Base-by-base conservation (phyloP, 1,139 yeast species). In the Yamadazyma diddensiae region DNA sequence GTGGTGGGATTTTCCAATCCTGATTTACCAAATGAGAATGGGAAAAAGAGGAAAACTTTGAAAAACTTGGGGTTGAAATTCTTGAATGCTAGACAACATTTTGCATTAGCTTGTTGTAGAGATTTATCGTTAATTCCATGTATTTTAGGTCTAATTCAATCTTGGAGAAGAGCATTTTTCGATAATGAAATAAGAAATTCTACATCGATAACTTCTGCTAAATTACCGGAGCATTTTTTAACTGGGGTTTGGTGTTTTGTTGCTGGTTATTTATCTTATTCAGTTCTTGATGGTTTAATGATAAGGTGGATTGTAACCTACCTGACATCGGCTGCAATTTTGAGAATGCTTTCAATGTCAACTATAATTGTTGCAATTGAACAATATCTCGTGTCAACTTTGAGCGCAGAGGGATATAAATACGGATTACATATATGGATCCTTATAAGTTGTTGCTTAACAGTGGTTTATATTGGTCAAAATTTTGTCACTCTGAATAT, bases 301-400 rank as follows among this genome's bases (percentile, higher is more conserved):
- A 83, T 87, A 15, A 68, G 98, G 28, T 92, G 97, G 94, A 85
- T 90, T 24, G 94, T 90, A 24, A 86, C 85, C 13, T 90, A 90
- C 54, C 83, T 87, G 42, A 81, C 90, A 0, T 70, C 84, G 2
- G 97, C 96, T 0, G 95, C 95, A 0, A 84, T 88, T 22, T 73
- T 90, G 15, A 67, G 97, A 33, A 86, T 88, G 68, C 64, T 88
- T 31, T 80, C 95, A 6, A 79, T 87, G 78, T 82, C 92, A 3
- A 65, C 88, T 27, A 69, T 88, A 9, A 70, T 87, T 34, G 73
- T 83, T 10, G 74, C 88, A 6, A 65, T 79, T 28, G 88, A 86
- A 48, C 82, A 82, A 47, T 73, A 83, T 34, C 59, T 86, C 31
- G 69, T 82, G 21, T 65, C 79, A 14, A 73, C 86, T 38, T 69